phyloP scores from a whole-genome alignment of 2,329 filamentous ascomycete genomes.

The Exophiala aquamarina region DNA sequence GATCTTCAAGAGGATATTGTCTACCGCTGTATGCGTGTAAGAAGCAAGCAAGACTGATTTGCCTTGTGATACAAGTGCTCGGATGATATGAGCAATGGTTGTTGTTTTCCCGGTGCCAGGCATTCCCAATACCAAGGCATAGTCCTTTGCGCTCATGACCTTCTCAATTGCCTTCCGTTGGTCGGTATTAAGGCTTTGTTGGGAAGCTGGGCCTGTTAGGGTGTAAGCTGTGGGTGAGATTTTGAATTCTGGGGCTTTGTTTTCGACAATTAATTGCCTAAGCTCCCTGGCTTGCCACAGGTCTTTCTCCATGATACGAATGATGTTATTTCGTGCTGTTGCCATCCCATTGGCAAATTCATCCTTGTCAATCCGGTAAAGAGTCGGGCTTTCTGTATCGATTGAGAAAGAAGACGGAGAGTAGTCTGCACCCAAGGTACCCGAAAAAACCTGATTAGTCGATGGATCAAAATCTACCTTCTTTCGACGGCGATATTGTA shows the following conservation, averaged over 20 bases:
- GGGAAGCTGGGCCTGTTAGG: conserved; percentile 53
- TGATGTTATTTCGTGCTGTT: conserved; percentile 86
- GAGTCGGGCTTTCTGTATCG: conserved; percentile 39
- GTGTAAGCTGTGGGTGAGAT: conserved; percentile 62
- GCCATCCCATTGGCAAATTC: conserved; percentile 99
- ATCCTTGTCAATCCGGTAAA: conserved; percentile 91
- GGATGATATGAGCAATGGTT: conserved; percentile 95
- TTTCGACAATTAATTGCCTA: conserved; percentile 77
- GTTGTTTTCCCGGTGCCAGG: conserved; percentile 98
- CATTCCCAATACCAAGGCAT: conserved; percentile 97
- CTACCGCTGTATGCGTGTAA: conserved; percentile 95
- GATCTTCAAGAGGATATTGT: conserved; percentile 95
- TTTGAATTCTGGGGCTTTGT: conserved; percentile 72
- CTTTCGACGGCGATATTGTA: conserved; percentile 81
- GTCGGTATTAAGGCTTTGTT: conserved; percentile 76
- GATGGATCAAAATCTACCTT: conserved; percentile 72
- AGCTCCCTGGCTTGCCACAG: conserved; percentile 70
- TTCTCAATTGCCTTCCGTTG: conserved; percentile 86
- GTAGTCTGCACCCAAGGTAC: conserved; percentile 81
- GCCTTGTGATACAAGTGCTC: conserved; percentile 79
- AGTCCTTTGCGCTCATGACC: conserved; percentile 93
- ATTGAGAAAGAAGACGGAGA: conserved; percentile 41
- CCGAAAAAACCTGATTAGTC: conserved; percentile 80
- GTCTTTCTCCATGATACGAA: conserved; percentile 84
- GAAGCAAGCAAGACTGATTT: conserved; percentile 93